Evolutionary conservation across 306 rosid species (phyloP).

Genomic region (Prunus davidiana): DNA sequence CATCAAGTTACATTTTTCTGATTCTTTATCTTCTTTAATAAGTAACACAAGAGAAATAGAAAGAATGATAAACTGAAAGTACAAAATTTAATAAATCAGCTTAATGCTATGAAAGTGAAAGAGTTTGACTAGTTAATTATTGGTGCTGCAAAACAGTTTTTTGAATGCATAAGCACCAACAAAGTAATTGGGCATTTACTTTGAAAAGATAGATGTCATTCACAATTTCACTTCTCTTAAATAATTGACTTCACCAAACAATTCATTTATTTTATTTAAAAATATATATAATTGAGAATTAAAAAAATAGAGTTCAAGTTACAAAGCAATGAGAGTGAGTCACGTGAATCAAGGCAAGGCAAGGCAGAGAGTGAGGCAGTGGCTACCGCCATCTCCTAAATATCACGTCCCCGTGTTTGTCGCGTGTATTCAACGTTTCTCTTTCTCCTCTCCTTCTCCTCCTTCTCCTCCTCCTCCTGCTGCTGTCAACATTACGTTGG

Average conservation of each 20-base stretch:
- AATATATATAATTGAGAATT: neutral
- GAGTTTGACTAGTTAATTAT: neutral
- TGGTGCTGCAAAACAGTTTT: neutral
- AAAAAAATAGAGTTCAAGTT: conserved; percentile 4
- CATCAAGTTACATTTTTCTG: rapidly evolving
- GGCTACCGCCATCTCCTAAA: conserved; percentile 18
- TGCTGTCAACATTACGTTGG: conserved; percentile 2
- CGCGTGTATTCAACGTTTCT: conserved; percentile 39
- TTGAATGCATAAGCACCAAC: neutral
- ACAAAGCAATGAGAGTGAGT: conserved; percentile 4
- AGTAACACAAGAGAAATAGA: too few species aligned
- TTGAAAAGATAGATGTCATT: neutral
- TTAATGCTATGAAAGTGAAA: too few species aligned
- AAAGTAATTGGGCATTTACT: neutral
- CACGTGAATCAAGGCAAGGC: conserved; percentile 32
- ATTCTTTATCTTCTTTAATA: too few species aligned
- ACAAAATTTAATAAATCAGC: too few species aligned
- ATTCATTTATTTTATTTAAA: neutral
- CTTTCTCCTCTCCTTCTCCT: too few species aligned
- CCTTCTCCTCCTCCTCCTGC: neutral
- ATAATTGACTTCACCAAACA: neutral
- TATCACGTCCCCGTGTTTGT: conserved; percentile 32
- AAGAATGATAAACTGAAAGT: too few species aligned
- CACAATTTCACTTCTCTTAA: neutral
- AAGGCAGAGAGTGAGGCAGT: neutral